Conservation (phyloP, 495 filamentous ascomycete genomes). For the Amniculicola lignicola region DNA sequence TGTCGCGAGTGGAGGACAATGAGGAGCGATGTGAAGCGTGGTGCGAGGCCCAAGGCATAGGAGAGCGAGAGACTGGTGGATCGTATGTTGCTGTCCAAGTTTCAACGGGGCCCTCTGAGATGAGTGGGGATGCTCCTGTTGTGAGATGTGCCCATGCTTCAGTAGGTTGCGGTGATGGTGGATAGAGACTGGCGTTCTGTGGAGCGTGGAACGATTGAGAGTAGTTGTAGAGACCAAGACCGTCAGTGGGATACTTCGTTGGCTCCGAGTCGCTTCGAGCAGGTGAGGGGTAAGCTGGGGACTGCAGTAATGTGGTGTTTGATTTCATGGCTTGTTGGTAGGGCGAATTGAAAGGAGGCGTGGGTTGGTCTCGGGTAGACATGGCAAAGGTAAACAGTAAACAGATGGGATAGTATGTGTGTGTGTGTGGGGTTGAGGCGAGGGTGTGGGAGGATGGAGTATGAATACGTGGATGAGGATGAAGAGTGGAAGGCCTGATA, state of each 20-base stretch:
- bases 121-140: constrained; percentile 20
- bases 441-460: background rate
- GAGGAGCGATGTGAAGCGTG: constrained; percentile 29
- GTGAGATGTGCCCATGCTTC: constrained; percentile 29
- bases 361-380: constrained; percentile 18
- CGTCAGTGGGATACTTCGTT: constrained; percentile 23
- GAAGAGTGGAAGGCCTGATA: background rate
- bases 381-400: constrained; percentile 2
- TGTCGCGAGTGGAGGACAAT: constrained; percentile 25
- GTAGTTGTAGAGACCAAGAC: constrained; percentile 32
- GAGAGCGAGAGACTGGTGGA: constrained; percentile 23
- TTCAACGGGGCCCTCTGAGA: constrained; percentile 24
- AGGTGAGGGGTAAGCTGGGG: constrained; percentile 30
- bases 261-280: constrained; percentile 29
- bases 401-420: background rate
- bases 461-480: background rate
- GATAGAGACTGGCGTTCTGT: constrained; percentile 16
- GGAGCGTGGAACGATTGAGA: constrained; percentile 9
- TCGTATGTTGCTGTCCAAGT: constrained; percentile 27
- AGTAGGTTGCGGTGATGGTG: constrained; percentile 30
- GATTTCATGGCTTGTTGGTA: constrained; percentile 29
- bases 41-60: constrained; percentile 16
- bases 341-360: constrained; percentile 30
- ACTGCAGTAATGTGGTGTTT: constrained; percentile 12
- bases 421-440: background rate